Evolutionary conservation across 495 filamentous ascomycete genomes (phyloP).

Genomic region (Penicillium cosmopolitanum): DNA sequence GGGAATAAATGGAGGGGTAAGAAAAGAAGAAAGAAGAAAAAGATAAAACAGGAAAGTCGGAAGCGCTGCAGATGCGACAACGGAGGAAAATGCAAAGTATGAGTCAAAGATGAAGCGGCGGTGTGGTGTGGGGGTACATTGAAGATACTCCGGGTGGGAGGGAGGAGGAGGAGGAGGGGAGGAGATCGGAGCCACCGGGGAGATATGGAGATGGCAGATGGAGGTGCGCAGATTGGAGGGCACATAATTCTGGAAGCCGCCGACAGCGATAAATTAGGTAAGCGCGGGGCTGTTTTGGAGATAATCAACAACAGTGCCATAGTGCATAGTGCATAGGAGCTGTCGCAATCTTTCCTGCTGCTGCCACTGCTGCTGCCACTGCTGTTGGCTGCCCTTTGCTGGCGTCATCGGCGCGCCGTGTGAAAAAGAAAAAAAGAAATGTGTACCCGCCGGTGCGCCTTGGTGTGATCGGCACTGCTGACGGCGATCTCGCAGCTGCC

Average conservation of each 20-base stretch:
- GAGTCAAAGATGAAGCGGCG: slow-evolving; percentile 33
- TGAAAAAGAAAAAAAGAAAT: not conserved
- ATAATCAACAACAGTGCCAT: slow-evolving; percentile 1
- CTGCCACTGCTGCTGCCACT: not conserved
- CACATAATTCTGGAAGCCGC: slow-evolving; percentile 30
- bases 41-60: slow-evolving; percentile 6
- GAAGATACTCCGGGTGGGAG: not conserved
- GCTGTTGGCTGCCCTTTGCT: not conserved
- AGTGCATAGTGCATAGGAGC: too few relatives aligned
- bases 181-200: not conserved
- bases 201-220: not conserved
- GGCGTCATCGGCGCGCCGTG: slow-evolving; percentile 2
- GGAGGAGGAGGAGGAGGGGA: not conserved
- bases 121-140: slow-evolving; percentile 16
- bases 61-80: slow-evolving; percentile 3
- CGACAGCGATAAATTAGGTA: slow-evolving; percentile 35
- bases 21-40: slow-evolving; percentile 8
- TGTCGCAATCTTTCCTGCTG: too few relatives aligned
- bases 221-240: not conserved
- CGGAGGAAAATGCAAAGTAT: slow-evolving; percentile 14
- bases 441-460: slow-evolving; percentile 9
- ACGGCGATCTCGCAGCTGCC: slow-evolving; percentile 18
- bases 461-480: slow-evolving; percentile 19
- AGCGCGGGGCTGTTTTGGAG: slow-evolving; percentile 26
- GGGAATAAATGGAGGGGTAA: not conserved